A percentile compares a stretch with the other conserved stretches of the same genome.
Conservation (phyloP, 495 filamentous ascomycete genomes). For the Chaetomium cochliodes region DNA sequence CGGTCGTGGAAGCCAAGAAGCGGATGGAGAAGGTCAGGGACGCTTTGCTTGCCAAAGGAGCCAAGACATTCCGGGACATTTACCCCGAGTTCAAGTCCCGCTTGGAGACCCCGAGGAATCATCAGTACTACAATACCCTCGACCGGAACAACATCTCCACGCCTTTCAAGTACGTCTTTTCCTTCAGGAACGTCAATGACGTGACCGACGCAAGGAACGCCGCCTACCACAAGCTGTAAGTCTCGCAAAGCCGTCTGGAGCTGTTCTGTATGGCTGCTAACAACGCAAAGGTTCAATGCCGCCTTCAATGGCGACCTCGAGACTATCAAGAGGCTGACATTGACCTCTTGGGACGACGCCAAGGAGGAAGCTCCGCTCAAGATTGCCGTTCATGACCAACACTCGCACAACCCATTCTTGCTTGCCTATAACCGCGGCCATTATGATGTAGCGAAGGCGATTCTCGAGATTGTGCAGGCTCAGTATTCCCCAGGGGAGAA, state of each 20-base stretch:
- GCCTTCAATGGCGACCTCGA: slow-evolving; percentile 65
- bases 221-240: slow-evolving; percentile 58
- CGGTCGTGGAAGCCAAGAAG: slow-evolving; percentile 46
- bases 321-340: slow-evolving; percentile 52
- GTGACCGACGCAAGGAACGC: slow-evolving; percentile 51
- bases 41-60: slow-evolving; percentile 53
- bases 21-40: slow-evolving; percentile 55
- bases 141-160: neutral
- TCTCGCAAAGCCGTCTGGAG: neutral
- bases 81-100: slow-evolving; percentile 50
- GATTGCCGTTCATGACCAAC: slow-evolving; percentile 56
- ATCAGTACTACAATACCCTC: neutral
- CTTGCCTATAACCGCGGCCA: slow-evolving; percentile 65
- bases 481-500: slow-evolving; percentile 59
- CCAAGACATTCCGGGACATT: slow-evolving; percentile 63
- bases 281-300: slow-evolving; percentile 57
- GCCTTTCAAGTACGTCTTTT: slow-evolving; percentile 49
- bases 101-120: neutral
- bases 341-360: slow-evolving; percentile 47
- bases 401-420: slow-evolving; percentile 54
- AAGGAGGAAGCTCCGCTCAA: slow-evolving; percentile 55
- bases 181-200: slow-evolving; percentile 47
- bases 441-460: slow-evolving; percentile 55
- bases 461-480: slow-evolving; percentile 63
- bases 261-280: slow-evolving; percentile 31